Evolutionary conservation across 495 filamentous ascomycete genomes (phyloP).

Genomic region (Viridothelium virens): DNA sequence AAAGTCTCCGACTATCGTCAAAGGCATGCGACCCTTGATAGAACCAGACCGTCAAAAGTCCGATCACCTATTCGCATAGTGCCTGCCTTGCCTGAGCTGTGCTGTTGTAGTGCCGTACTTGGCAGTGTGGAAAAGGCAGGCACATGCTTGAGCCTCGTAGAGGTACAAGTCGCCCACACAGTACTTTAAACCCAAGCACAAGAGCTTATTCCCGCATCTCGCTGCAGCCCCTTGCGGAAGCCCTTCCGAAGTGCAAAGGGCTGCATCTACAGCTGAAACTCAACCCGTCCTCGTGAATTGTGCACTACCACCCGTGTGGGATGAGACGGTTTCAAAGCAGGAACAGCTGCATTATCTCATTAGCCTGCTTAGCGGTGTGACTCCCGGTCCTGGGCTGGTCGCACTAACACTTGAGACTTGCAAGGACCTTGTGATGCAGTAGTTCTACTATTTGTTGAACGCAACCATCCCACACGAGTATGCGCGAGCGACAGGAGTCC

Average conservation of each 20-base stretch:
- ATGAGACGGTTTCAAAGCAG: background rate
- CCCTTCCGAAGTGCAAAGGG: background rate
- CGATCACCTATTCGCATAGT: background rate
- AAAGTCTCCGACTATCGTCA: background rate
- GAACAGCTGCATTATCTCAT: background rate
- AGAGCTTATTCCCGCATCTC: too few relatives aligned
- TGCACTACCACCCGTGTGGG: too few relatives aligned
- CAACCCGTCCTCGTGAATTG: background rate
- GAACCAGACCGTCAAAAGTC: background rate
- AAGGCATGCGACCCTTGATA: background rate
- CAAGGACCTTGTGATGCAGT: background rate
- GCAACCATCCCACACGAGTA: background rate
- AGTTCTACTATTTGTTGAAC: background rate
- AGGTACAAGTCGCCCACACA: too few relatives aligned
- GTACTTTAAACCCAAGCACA: too few relatives aligned
- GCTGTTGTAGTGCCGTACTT: background rate
- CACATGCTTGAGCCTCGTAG: background rate
- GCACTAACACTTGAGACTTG: background rate
- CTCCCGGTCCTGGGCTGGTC: background rate
- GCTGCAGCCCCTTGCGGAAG: background rate
- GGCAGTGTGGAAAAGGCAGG: background rate
- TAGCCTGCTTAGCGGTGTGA: background rate
- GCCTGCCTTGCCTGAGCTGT: background rate
- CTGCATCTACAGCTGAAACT: background rate
- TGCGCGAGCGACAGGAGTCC: background rate